phyloP scores from a whole-genome alignment of 192 early-diverging fungal genomes.

The Podila clonocystis region DNA sequence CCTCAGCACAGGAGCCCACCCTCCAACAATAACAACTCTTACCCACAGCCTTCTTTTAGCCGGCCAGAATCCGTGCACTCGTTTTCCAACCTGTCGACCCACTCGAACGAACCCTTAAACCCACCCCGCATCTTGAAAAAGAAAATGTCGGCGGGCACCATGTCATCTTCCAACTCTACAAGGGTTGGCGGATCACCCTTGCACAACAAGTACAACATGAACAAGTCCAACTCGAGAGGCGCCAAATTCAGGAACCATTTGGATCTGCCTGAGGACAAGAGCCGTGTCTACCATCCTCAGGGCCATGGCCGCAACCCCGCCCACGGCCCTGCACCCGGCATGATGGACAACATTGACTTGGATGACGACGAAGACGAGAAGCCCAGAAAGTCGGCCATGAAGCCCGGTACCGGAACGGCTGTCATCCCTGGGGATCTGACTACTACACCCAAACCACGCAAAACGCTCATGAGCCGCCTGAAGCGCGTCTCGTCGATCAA shows the following conservation, averaged over 20 bases:
- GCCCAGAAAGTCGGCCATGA: neutral
- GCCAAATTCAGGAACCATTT: constrained; percentile 2
- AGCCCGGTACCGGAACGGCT: neutral
- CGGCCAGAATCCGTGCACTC: constrained; percentile 10
- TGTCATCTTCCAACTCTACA: neutral
- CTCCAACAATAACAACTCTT: neutral
- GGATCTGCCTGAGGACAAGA: constrained; percentile 12
- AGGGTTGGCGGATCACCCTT: neutral
- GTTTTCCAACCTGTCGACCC: constrained; percentile 3
- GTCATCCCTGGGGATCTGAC: neutral
- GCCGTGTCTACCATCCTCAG: neutral
- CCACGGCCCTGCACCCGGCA: neutral
- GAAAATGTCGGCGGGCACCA: neutral
- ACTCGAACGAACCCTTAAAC: constrained; percentile 19
- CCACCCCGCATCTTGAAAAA: neutral
- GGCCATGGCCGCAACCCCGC: neutral
- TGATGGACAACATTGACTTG: constrained; percentile 1
- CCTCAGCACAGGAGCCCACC: neutral
- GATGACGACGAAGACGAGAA: neutral
- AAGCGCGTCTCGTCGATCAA: neutral
- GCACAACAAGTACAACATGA: constrained; percentile 9
- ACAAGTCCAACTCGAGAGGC: neutral
- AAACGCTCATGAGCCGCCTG: neutral
- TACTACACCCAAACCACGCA: neutral
- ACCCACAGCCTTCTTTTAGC: neutral